phyloP scores from a whole-genome alignment of 1,139 yeast species.

The Nakaseomyces sp. region DNA sequence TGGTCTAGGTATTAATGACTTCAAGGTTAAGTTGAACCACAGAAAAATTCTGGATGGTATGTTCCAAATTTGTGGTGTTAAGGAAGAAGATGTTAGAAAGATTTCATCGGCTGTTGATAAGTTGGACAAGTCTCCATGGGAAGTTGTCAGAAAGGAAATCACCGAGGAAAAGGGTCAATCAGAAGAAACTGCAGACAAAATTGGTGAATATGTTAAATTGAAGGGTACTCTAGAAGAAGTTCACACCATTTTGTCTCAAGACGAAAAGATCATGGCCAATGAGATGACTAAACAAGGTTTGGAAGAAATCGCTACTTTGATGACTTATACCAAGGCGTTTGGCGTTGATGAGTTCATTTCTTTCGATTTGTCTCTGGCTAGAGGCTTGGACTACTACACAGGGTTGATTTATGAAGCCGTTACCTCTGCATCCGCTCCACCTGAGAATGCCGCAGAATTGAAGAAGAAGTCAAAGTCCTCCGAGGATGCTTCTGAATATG shows the following conservation, averaged over 20 bases:
- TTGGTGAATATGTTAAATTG: slow-evolving; percentile 82
- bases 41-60: slow-evolving; percentile 93
- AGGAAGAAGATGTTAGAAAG: slow-evolving; percentile 85
- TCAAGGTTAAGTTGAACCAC: slow-evolving; percentile 87
- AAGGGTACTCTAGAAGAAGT: slow-evolving; percentile 71
- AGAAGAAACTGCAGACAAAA: slow-evolving; percentile 84
- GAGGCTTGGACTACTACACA: slow-evolving; percentile 96
- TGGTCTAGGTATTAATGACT: slow-evolving; percentile 75
- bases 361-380: slow-evolving; percentile 87
- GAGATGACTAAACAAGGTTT: slow-evolving; percentile 73
- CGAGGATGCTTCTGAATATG: slow-evolving; percentile 93
- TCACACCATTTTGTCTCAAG: slow-evolving; percentile 45
- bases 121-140: slow-evolving; percentile 94
- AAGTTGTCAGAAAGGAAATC: slow-evolving; percentile 84
- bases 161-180: slow-evolving; percentile 81
- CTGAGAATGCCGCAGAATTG: slow-evolving; percentile 60
- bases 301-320: slow-evolving; percentile 65
- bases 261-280: slow-evolving; percentile 51
- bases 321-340: slow-evolving; percentile 74
- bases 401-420: slow-evolving; percentile 96
- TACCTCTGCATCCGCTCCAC: slow-evolving; percentile 91
- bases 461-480: slow-evolving; percentile 37
- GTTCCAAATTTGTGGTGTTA: slow-evolving; percentile 90
- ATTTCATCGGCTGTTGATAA: slow-evolving; percentile 94
- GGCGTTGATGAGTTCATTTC: slow-evolving; percentile 56